Evolutionary conservation across 192 early-diverging fungal genomes (phyloP).

Genomic region (Linnemannia zychae): DNA sequence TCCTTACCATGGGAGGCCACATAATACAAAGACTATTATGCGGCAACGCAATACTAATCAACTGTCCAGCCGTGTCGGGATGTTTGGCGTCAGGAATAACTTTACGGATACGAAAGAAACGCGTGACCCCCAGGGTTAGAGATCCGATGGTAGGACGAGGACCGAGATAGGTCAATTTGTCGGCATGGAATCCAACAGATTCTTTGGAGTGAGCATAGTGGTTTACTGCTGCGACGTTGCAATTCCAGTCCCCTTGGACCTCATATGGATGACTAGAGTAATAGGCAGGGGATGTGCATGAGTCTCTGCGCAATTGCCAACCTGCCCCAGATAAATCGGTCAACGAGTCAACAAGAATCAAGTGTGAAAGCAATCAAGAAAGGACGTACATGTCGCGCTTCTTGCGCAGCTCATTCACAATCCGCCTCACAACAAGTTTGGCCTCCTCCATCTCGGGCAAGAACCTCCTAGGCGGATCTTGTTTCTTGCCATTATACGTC

Average conservation of each 20-base stretch:
- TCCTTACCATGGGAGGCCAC: slow-evolving; percentile 56
- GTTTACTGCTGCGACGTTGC: slow-evolving; percentile 60
- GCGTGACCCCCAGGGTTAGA: slow-evolving; percentile 57
- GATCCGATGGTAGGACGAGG: slow-evolving; percentile 59
- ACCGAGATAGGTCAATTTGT: slow-evolving; percentile 58
- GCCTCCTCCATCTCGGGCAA: slow-evolving; percentile 57
- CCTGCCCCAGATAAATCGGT: too few species aligned
- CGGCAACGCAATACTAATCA: slow-evolving; percentile 56
- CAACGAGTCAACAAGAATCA: too few species aligned
- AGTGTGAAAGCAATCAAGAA: background rate
- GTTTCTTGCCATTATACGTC: slow-evolving; percentile 48
- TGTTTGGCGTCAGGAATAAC: slow-evolving; percentile 44
- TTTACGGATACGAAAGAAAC: slow-evolving; percentile 59
- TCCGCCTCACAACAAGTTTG: slow-evolving; percentile 37
- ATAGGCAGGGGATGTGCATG: background rate
- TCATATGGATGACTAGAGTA: slow-evolving; percentile 49
- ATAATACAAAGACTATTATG: slow-evolving; percentile 62
- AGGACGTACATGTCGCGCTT: slow-evolving; percentile 28
- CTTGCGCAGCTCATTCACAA: slow-evolving; percentile 53
- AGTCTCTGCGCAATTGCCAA: too few species aligned
- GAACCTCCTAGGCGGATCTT: slow-evolving; percentile 34
- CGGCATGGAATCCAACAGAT: slow-evolving; percentile 60
- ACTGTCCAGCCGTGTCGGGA: slow-evolving; percentile 41
- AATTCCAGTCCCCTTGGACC: slow-evolving; percentile 56
- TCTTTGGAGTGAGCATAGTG: slow-evolving; percentile 60